These are phyloP conservation scores for Marchantia polymorpha DNA, from an alignment of 225 moss, liverwort and hornwort genomes.

Conservation along the genomic window DNA sequence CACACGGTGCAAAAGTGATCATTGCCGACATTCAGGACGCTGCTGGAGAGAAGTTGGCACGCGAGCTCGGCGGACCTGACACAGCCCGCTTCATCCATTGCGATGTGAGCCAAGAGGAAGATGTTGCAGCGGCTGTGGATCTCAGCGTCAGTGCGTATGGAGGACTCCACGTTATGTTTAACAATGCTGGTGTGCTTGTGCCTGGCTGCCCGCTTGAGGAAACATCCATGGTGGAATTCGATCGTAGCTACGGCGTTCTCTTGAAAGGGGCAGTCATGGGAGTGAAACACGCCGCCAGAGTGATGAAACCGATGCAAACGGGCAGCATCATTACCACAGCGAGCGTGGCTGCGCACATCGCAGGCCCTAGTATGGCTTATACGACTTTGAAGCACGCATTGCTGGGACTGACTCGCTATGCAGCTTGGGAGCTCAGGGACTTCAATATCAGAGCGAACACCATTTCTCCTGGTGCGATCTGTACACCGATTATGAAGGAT, in stretches of 20 bases:
- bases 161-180: conserved; percentile 45
- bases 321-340: conserved; percentile 40
- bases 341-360: conserved; percentile 7
- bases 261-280: conserved; percentile 32
- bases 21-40: conserved; percentile 46
- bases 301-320: conserved; percentile 23
- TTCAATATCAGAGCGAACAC: conserved; percentile 32
- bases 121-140: conserved; percentile 39
- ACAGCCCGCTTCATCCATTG: conserved; percentile 39
- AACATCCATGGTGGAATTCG: conserved; percentile 26
- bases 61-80: conserved; percentile 26
- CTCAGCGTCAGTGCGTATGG: conserved; percentile 31
- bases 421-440: conserved; percentile 27
- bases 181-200: conserved; percentile 44
- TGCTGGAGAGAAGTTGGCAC: conserved; percentile 31
- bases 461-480: conserved; percentile 20
- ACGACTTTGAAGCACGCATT: conserved; percentile 36
- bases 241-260: conserved; percentile 24
- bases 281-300: conserved; percentile 42
- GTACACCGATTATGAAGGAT: neutral
- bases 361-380: conserved; percentile 35
- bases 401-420: conserved; percentile 27
- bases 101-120: conserved; percentile 41
- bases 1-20: conserved; percentile 42
- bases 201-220: conserved; percentile 23